Percentiles rank a stretch among this genome's conserved stretches.
Conservation (phyloP, 371 early-diverging fungal species). For the Mortierella polycephala region DNA sequence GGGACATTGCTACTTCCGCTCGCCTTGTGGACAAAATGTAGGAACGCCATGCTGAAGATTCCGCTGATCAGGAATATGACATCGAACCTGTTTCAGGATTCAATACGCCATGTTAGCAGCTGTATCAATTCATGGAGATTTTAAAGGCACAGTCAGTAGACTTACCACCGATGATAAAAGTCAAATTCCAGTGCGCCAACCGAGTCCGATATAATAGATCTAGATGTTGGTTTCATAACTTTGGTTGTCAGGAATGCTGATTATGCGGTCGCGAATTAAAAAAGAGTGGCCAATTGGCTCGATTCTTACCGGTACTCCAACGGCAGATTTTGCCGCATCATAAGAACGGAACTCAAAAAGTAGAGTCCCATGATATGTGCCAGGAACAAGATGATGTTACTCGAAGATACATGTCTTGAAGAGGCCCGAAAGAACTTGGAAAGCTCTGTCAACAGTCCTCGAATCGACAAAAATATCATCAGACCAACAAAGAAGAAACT, state of each 20-base stretch:
- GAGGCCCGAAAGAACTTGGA: slow-evolving; percentile 79
- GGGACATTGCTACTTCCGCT: slow-evolving; percentile 59
- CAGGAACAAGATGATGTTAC: slow-evolving; percentile 78
- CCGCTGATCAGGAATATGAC: slow-evolving; percentile 89
- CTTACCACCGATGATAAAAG: slow-evolving; percentile 87
- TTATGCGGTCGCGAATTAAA: background rate
- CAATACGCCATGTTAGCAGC: background rate
- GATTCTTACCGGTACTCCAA: slow-evolving; percentile 72
- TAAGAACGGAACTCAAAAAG: slow-evolving; percentile 86
- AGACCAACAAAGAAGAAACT: slow-evolving; percentile 92
- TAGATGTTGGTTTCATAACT: slow-evolving; percentile 17
- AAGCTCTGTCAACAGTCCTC: slow-evolving; percentile 85
- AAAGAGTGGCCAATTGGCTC: background rate
- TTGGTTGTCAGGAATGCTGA: too few species aligned
- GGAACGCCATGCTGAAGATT: slow-evolving; percentile 66
- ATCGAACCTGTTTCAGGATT: slow-evolving; percentile 70
- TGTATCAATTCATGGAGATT: background rate
- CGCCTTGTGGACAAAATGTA: slow-evolving; percentile 78
- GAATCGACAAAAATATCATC: slow-evolving; percentile 86
- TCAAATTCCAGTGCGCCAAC: slow-evolving; percentile 83
- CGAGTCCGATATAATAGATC: slow-evolving; percentile 82
- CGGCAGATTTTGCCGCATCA: slow-evolving; percentile 92
- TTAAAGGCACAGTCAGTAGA: background rate
- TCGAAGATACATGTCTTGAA: slow-evolving; percentile 72
- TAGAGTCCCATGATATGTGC: slow-evolving; percentile 95